Evolutionary conservation across 2,329 filamentous ascomycete species (phyloP), one percentile per base, ranked within the genome.

Genomic region (Tolypocladium sp.): DNA sequence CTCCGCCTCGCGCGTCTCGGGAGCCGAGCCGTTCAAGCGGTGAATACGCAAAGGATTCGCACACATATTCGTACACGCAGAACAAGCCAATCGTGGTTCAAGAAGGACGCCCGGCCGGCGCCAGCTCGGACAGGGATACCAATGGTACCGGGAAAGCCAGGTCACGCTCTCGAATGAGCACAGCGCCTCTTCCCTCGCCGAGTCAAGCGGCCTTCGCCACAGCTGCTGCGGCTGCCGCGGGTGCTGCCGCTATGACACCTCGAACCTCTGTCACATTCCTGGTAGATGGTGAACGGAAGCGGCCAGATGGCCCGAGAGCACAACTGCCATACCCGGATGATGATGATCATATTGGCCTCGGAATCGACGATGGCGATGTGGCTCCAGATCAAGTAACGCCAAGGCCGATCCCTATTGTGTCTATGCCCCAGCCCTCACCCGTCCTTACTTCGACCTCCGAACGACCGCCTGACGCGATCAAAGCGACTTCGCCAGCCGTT

Each of bases 321-420:
- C 64, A 66, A 33, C 65, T 73, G 12, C 73, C 74, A n/a, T 76
- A 76, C 59, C 73, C 74, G 3, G 70, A 75, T n/a, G 74, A 75
- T 51, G 70, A 74, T 25, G 67, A 68, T 22, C 60, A 63, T 60
- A 55, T 42, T 22, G 56, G 58, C n/a, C 65, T 68, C 44, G 67
- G 68, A 10, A 65, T 66, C 57, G 65, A 64, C 30, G 57, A 51
- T 20, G 6, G n/a, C 27, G n/a, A 33, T 38, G 54, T 37, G 38
- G 55, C 54, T 33, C 17, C 55, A 30, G 57, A 57, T 33, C 54
- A 58, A 27, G 49, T 27, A 33, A 58, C 58, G 52, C n/a, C 42
- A 9, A 55, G 22, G n/a, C 38, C 58, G 7, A 27, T 56, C 15
- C 57, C 60, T 12, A 42, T 63, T 22, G 60, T 66, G 8, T 65